Base-by-base conservation (phyloP, 108 stramenopile genomes). In the Cyclotella atomus region DNA sequence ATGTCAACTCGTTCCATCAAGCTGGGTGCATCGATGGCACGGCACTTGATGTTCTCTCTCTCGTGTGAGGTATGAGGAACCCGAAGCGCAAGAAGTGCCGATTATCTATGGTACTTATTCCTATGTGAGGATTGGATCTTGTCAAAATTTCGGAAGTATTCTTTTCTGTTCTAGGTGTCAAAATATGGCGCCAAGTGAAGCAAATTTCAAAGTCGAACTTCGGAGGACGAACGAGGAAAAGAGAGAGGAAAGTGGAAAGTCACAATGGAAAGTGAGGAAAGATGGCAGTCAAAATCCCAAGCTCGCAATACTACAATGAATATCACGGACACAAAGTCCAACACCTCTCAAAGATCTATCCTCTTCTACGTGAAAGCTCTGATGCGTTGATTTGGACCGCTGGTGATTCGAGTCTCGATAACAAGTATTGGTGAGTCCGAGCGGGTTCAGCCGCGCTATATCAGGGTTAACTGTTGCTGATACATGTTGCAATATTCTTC, bases 401-500 rank as follows among this genome's bases (percentile, higher is more conserved):
- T 9, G 88, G 88, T 2, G 92, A 93, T 67, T 86, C 84, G 10
- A 81, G 77, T 29, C 71, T 95, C 23, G 93, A 95, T 56, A 95
- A 95, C 68, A 95, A 95, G 59, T 87, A 89, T 63, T 91, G 91
- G 91, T 89, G 43, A 29, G 38, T 35, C 12, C 12, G n/a, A n/a
- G n/a, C n/a, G n/a, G n/a, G n/a, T n/a, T n/a, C n/a, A n/a, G n/a
- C n/a, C n/a, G n/a, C n/a, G n/a, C n/a, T n/a, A n/a, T n/a, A n/a
- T n/a, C n/a, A n/a, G n/a, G n/a, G n/a, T n/a, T n/a, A n/a, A n/a
- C n/a, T n/a, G n/a, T n/a, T n/a, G n/a, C n/a, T n/a, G n/a, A n/a
- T n/a, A n/a, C n/a, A n/a, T n/a, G n/a, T n/a, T n/a, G n/a, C n/a
- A n/a, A n/a, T n/a, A n/a, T n/a, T n/a, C n/a, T n/a, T n/a, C 46